Base-by-base conservation (phyloP, 1,139 yeast species). In the Candida smagusa region DNA sequence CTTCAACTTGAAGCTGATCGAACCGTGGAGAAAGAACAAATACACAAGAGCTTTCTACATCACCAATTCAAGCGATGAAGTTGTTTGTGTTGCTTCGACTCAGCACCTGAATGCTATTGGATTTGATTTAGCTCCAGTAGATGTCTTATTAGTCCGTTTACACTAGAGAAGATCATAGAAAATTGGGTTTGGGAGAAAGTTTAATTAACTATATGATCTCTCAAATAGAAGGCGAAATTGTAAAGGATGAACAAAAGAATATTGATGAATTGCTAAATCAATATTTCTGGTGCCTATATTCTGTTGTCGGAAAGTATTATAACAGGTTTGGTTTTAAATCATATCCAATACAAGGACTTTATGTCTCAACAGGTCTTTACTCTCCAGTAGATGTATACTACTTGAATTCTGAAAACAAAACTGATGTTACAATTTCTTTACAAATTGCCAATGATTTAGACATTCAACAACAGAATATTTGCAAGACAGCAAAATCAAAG, bases 251-350 rank as follows among this genome's bases (percentile, higher is more conserved):
- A 28, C 27, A 23, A 22, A 33, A 33, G 21, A 7, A 11, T 11
- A 51, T 65, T 32, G 40, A 58, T 8, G 49, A 61, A 27, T 56
- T 69, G 46, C 48, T 65, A 26, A 65, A 67, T 41, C 50, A 65
- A 41, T 68, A 64, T 44, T 56, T 67, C 38, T 46, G 49, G 75
- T 47, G 49, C 16, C 55, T 68, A 38, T 65, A 68, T 45, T 68
- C 74, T 3, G 65, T 59, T 1, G 61, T 59, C 4, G 65, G 60
- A 7, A 49, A 46, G 8, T 65, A 52, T 33, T 70, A 68, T 41
- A 58, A 56, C 38, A 49, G 60, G 38, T 61, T 67, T 44, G 76
- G 75, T 1, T 70, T 70, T 50, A 66, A 65, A 37, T 41, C 55
- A 2, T 65, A 50, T 40, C 74, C 74, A 0, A 29, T 65, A 23